Evolutionary conservation across 75 land plant species (phyloP), one percentile per base, ranked within the genome.

Genomic region (Selaginella moellendorffii): DNA sequence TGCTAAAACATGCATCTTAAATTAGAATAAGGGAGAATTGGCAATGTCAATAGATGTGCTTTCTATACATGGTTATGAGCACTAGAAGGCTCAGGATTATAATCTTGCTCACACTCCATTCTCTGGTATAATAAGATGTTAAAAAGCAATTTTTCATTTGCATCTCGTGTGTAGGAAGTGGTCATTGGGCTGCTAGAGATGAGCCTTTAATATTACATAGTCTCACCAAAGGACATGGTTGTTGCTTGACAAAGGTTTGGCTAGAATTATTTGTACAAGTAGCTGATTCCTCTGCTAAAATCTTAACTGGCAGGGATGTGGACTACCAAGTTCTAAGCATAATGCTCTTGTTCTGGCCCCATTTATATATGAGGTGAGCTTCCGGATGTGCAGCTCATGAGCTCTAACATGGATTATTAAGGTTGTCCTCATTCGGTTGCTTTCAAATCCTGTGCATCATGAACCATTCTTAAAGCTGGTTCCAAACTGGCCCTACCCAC

Each of bases 311-410:
- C 74, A 88, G 98, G 69, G 96, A 93, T 83, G 80, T 86, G 59
- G 98, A 88, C 77, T 96, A 93, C 71, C 98, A 93, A 72, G 81
- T 93, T 52, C 27, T 64, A 63, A 88, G 98, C 96, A 82, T 93
- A 85, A 93, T 53, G 85, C 89, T 63, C 90, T 83, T 31, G 80
- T 81, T 20, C 79, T 93, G 54, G 99, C 93, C 65, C 96, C 90
- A 53, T 79, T 80, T 59, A 85, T 84, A 59, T 93, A 93, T 80
- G 99, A 93, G 85, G 98, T 93, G 10, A 53, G 51, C 23, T 25
- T 65, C 29, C 21, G 17, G n/a, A 36, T 54, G 17, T 67, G 10
- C 19, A 30, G 12, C 20, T n/a, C n/a, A 22, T 64, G 14, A 17
- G 2, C 26, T 0, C 18, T 1, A 27, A 26, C 21, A 19, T 2